Evolutionary conservation across 305 asterid species (phyloP), one percentile per base, ranked within the genome.

Genomic region (Solanum chacoense): DNA sequence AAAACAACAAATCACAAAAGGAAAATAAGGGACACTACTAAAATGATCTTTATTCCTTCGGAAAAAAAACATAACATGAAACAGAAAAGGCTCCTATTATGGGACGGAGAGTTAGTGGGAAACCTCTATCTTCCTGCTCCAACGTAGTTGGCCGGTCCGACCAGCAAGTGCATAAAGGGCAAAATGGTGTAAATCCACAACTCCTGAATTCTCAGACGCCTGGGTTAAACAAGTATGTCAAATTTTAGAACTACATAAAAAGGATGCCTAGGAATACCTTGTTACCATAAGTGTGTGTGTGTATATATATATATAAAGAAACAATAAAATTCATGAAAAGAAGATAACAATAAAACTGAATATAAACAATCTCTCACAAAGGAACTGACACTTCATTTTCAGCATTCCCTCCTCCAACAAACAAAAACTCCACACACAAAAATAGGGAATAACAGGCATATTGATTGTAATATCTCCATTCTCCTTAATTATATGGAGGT

Each of bases 81-180:
- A 59, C 75, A 55, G 74, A 59, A 20, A 55, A 55, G 74, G 87
- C 45, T 32, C 45, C 50, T 31, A 10, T 84, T 32, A 13, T n/a
- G 74, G 32, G 75, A 55, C 0, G 45, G 87, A 84, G n/a, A 59
- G 75, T 74, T 55, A 59, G 75, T 55, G 50, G 74, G 50, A 12
- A 69, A 95, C 99, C 98, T 96, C 99, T 36, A 93, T 92, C 94
- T 94, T 94, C 92, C 98, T 93, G 90, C 91, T 92, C 98, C 99
- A 97, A 34, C 98, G 96, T 90, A 94, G 92, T 80, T 93, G 96
- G 85, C 99, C 99, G 91, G 94, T 95, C 88, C 94, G 93, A 89
- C 99, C 99, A 50, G 98, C 95, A 93, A 97, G 94, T 89, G 99
- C 98, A 94, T 95, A 96, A 87, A 96, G 88, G 76, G 98, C 98